These are phyloP conservation scores for Moniliella sp. DNA, from an alignment of 1,284 basidiomycete genomes.

Conservation along the genomic window DNA sequence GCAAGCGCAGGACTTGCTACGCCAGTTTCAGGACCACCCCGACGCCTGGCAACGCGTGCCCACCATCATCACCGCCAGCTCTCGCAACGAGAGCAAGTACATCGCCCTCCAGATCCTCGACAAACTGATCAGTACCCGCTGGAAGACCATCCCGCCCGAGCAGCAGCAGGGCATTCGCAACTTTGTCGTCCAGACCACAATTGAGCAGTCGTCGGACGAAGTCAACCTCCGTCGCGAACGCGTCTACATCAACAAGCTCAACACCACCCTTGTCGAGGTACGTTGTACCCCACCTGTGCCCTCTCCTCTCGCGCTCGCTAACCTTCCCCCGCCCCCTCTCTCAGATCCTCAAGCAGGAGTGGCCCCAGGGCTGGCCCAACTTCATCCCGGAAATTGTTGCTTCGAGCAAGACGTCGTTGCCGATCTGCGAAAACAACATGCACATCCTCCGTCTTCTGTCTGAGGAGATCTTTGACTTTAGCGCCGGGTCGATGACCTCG, in stretches of 20 bases:
- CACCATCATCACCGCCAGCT: conserved; percentile 69
- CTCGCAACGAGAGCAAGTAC: no score
- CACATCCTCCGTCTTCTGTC: conserved; percentile 88
- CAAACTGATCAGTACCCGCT: conserved; percentile 67
- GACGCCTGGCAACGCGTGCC: conserved; percentile 96
- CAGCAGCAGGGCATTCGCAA: conserved; percentile 64
- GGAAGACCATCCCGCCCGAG: conserved; percentile 83
- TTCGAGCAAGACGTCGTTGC: conserved; percentile 83
- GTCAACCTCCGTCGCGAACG: conserved; percentile 64
- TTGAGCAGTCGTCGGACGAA: conserved; percentile 67
- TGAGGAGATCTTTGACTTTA: conserved; percentile 97
- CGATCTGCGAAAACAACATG: conserved; percentile 99
- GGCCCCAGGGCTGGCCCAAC: conserved; percentile 96
- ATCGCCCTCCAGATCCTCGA: conserved; percentile 32
- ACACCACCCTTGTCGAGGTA: conserved; percentile 81
- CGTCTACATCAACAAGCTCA: conserved; percentile 87
- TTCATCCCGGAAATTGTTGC: conserved; percentile 95
- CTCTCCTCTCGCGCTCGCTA: conserved; percentile 1
- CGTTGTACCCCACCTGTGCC: conserved; percentile 9
- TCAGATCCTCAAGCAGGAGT: conserved; percentile 95
- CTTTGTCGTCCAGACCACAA: conserved; percentile 79
- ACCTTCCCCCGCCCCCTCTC: no score
- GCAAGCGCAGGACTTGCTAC: conserved; percentile 26
- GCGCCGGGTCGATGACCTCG: conserved; percentile 94
- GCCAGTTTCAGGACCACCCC: conserved; percentile 82